Evolutionary conservation across 108 stramenopile species (phyloP).

Genomic region (Poteriospumella lacustris): DNA sequence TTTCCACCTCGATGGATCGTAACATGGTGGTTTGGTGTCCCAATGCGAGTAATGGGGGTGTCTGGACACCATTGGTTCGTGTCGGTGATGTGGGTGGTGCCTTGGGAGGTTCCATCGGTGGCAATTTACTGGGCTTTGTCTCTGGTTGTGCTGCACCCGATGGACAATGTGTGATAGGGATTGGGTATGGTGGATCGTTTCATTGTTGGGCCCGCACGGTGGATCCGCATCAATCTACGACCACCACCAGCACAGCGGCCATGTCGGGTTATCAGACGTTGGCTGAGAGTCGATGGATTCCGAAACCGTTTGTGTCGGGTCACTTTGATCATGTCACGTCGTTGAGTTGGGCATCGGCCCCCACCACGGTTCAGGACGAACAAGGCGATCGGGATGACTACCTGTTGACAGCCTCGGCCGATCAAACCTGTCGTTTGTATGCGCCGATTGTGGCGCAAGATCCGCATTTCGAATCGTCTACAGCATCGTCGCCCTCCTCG

Average conservation of each 20-base stretch:
- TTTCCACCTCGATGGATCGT: constrained; percentile 27
- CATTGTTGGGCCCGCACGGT: not conserved
- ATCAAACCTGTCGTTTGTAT: constrained; percentile 20
- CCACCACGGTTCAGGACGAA: too few relatives aligned
- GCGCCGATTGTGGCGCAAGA: not conserved
- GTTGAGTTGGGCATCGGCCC: constrained; percentile 3
- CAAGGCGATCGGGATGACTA: too few relatives aligned
- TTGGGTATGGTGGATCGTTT: constrained; percentile 28
- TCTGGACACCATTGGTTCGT: constrained; percentile 1
- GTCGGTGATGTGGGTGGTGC: constrained; percentile 20
- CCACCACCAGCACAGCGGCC: too few relatives aligned
- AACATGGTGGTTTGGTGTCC: constrained; percentile 20
- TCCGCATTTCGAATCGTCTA: not conserved
- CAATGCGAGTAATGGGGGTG: not conserved
- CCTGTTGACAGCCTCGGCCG: not conserved
- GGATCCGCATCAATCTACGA: not conserved
- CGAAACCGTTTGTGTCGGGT: not conserved
- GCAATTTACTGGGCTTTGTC: constrained; percentile 18
- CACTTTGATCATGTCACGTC: constrained; percentile 2
- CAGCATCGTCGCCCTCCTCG: too few relatives aligned
- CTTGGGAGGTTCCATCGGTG: constrained; percentile 18
- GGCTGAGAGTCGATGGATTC: not conserved
- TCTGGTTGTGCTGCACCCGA: not conserved
- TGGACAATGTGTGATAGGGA: not conserved
- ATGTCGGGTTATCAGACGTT: too few relatives aligned